These are phyloP conservation scores for Linnemannia hyalina DNA, from an alignment of 192 early-diverging fungal species.

Conservation along the genomic window DNA sequence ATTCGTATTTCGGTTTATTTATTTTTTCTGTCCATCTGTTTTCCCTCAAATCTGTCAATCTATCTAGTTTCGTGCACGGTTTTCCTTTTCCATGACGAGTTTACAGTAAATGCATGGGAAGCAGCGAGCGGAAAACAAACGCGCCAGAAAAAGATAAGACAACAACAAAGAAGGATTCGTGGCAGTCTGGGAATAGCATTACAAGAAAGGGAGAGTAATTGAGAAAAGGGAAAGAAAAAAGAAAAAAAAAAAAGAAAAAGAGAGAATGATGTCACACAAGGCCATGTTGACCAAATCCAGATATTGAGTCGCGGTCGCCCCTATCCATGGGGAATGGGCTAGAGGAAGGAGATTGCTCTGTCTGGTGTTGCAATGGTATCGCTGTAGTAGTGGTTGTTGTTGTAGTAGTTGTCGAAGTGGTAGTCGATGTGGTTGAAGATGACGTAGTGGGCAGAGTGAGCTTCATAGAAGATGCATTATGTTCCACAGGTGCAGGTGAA, in stretches of 20 bases:
- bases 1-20: neutral
- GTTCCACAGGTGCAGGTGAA: neutral
- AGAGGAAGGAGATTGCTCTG: neutral
- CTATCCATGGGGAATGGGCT: constrained; percentile 43
- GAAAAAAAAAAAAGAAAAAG: neutral
- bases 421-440: neutral
- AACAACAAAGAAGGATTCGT: neutral
- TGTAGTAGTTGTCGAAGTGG: neutral
- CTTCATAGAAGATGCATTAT: neutral
- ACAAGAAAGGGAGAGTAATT: neutral
- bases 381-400: neutral
- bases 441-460: neutral
- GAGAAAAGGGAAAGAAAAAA: no score
- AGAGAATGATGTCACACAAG: constrained; percentile 16
- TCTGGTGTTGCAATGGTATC: neutral
- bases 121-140: no score
- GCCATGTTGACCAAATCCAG: constrained; percentile 32
- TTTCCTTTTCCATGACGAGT: neutral
- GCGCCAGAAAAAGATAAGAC: no score
- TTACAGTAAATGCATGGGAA: neutral
- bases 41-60: neutral
- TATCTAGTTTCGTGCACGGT: neutral
- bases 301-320: constrained; percentile 37
- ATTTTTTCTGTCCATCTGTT: neutral
- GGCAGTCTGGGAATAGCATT: neutral